Evolutionary conservation across 2,329 filamentous ascomycete species (phyloP).

Genomic region (Sarocladiaceae sp.): DNA sequence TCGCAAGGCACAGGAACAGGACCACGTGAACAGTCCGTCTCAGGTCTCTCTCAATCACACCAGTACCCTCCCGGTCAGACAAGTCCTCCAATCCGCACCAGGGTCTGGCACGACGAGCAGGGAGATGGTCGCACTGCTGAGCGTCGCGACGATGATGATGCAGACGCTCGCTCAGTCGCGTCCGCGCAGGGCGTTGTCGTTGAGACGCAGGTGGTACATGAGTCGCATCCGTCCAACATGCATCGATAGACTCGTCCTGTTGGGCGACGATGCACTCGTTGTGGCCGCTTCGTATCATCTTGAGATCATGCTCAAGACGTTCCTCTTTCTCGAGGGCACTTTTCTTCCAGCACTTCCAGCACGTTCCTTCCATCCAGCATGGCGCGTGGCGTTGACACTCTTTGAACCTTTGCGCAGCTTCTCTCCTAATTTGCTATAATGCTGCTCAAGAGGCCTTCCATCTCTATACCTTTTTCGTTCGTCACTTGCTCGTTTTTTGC

Average conservation of each 20-base stretch:
- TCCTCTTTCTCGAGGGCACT: neutral
- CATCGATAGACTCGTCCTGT: constrained; percentile 15
- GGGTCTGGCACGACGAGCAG: constrained; percentile 24
- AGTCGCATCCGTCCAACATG: constrained; percentile 20
- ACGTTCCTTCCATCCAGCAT: neutral
- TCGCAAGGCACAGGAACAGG: too few relatives aligned
- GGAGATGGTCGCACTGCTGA: neutral
- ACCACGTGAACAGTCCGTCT: neutral
- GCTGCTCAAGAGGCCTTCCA: too few relatives aligned
- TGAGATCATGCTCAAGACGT: neutral
- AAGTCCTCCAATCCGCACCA: constrained; percentile 17
- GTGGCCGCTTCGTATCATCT: constrained; percentile 8
- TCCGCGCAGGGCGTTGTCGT: constrained; percentile 18
- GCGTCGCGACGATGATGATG: constrained; percentile 5
- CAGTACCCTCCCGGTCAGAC: neutral
- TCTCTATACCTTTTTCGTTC: neutral
- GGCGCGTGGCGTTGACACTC: neutral
- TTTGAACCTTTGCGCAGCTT: neutral
- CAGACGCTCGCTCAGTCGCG: constrained; percentile 11
- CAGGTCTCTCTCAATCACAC: constrained; percentile 1
- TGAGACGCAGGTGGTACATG: constrained; percentile 21
- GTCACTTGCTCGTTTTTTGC: neutral
- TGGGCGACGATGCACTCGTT: neutral
- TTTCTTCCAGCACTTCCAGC: neutral
- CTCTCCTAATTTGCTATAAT: too few relatives aligned